A percentile compares a stretch with the other conserved stretches of the same genome.
phyloP scores from a whole-genome alignment of 164 flowering plant species.

The Cinnamomum chago region DNA sequence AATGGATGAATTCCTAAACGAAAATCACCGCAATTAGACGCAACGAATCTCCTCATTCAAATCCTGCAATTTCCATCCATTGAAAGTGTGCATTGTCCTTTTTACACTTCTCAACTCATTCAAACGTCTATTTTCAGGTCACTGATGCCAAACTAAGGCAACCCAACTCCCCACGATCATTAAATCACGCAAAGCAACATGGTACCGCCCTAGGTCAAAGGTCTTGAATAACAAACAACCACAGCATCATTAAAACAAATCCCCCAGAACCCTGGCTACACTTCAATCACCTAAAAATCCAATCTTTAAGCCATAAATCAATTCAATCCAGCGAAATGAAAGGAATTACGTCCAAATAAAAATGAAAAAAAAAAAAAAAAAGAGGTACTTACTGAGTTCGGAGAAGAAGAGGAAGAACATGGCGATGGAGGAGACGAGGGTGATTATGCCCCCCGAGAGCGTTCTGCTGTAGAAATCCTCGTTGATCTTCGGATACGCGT shows the following conservation, averaged over 20 bases:
- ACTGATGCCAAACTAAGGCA: neutral
- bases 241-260: neutral
- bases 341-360: neutral
- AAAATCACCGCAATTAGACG: neutral
- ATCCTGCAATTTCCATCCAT: neutral
- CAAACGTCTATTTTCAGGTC: neutral
- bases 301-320: neutral
- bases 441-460: conserved; percentile 70
- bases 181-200: neutral
- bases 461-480: conserved; percentile 76
- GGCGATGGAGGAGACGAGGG: conserved; percentile 49
- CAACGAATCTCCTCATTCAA: neutral
- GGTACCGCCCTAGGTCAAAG: neutral
- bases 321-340: neutral
- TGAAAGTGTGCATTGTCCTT: neutral
- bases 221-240: neutral
- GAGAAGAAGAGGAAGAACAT: conserved; percentile 69
- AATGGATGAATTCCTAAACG: neutral
- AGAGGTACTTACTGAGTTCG: conserved; percentile 46
- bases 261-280: no score
- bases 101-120: neutral
- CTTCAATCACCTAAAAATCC: conserved; percentile 1
- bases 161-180: neutral
- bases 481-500: conserved; percentile 73
- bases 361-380: neutral